Evolutionary conservation across 441 rosid genomes (phyloP), one percentile per base, ranked within the genome.

Genomic region (Viola pubescens): DNA sequence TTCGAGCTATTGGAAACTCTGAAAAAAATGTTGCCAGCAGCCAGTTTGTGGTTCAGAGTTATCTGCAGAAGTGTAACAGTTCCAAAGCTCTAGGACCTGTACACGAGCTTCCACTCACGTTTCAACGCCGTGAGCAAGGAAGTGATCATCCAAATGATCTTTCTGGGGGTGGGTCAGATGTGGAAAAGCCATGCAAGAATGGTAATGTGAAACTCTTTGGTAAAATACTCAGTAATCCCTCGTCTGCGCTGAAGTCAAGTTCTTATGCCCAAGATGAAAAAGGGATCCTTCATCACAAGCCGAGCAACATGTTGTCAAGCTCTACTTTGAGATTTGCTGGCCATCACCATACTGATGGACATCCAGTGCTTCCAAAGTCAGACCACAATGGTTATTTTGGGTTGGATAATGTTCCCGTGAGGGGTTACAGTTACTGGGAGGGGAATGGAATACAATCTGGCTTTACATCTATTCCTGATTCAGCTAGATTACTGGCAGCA

Each of bases 141-240:
- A 74, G 64, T 62, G 80, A 71, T 63, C 70, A 64, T 43, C 61
- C 62, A 26, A 78, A 68, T 70, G 60, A 73, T 55, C 79, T 66
- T 62, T 74, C 77, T 0, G 67, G 54, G 38, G 77, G 82, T 70
- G 71, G 68, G 39, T 75, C 82, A 52, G 87, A 82, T 59, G 53
- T 68, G 13, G 84, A 78, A 52, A 88, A 79, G 60, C 79, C 75
- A 10, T 62, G 75, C 73, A 74, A 81, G 68, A 85, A 72, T 72
- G 90, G 88, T 13, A 85, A 87, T 76, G 83, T 94, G 49, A 91
- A 87, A 72, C 77, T 88, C 14, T 94, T 91, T 77, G 98, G 99
- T 53, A 79, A 84, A 76, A 86, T 94, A 65, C 87, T 88, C 42
- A 82, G 73, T 47, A 73, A 71, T 50, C 70, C 83, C 1, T 66